Base-by-base conservation (phyloP, 345 rosid species). In the Lagerstroemia speciosa region DNA sequence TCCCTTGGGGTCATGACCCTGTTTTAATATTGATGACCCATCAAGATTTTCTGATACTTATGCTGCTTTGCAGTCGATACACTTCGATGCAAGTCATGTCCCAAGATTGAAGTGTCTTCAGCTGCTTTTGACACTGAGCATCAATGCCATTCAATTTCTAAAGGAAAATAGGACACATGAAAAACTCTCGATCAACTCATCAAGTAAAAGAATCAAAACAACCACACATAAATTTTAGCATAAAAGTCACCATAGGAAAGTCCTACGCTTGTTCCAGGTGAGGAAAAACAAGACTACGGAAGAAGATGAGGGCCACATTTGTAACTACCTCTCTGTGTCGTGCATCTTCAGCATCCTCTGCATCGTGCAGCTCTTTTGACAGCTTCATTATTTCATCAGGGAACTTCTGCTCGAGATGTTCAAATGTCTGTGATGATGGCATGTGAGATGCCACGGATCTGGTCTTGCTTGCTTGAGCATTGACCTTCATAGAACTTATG, bases 241-340 rank as follows among this genome's bases (percentile, higher is more conserved):
- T n/a, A 52, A 26, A 27, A 29, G 64, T 27, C 6, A 8, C 20
- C 34, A 30, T 15, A 29, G 37, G 34, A 11, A 29, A 12, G 20
- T 62, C 24, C n/a, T 62, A 6, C 15, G 32, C 17, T 12, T 19
- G 4, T n/a, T n/a, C 48, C 48, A 43, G 20, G 19, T 38, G 9
- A 8, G 43, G 43, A 38, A 8, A 38, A 5, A 38, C 43, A 19
- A 48, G 55, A 8, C n/a, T 48, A 48, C 5, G 63, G 24, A 58
- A 27, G 63, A 30, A 63, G 45, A 63, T 17, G 20, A 31, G 24
- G 65, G 64, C 64, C 31, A 30, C 16, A 8, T 19, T 33, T 68
- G 22, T 65, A n/a, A 86, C 78, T 62, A 92, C 98, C 96, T 87
- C 94, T 71, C 86, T 86, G 73, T 92, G 98, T 77, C 98, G 80